A percentile compares a stretch with the other conserved stretches of the same genome.
phyloP scores from a whole-genome alignment of 805 yeast species.

The Starmerella tilneyi region DNA sequence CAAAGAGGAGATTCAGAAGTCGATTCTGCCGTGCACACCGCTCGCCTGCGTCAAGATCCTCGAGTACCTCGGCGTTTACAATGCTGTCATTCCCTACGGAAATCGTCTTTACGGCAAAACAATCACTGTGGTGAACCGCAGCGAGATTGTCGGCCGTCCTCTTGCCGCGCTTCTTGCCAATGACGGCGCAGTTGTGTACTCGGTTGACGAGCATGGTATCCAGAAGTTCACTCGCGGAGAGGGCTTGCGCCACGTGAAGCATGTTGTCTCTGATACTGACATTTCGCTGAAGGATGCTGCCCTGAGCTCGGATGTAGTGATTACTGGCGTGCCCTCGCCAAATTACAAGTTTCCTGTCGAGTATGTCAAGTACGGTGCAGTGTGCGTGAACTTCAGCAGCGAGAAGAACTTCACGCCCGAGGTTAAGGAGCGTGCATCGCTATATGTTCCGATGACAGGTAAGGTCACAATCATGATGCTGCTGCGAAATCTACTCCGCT shows the following conservation, averaged over 20 bases:
- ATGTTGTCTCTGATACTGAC: conserved; percentile 57
- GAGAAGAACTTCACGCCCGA: conserved; percentile 72
- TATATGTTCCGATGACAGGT: conserved; percentile 92
- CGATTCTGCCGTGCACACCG: conserved; percentile 93
- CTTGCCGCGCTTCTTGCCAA: conserved; percentile 90
- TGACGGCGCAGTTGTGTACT: conserved; percentile 93
- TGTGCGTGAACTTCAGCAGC: conserved; percentile 80
- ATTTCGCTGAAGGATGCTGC: conserved; percentile 54
- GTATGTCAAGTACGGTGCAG: conserved; percentile 74
- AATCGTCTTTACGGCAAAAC: conserved; percentile 90
- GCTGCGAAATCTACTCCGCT: conserved; percentile 73
- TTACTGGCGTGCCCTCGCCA: conserved; percentile 89
- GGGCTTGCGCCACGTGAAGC: conserved; percentile 69
- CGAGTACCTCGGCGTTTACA: conserved; percentile 83
- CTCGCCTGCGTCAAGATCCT: conserved; percentile 86
- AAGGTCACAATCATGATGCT: conserved; percentile 95
- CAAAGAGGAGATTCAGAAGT: conserved; percentile 51
- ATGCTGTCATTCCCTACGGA: conserved; percentile 70
- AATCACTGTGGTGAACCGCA: conserved; percentile 78
- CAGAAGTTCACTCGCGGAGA: conserved; percentile 93
- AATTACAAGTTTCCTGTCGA: conserved; percentile 78
- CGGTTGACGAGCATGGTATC: conserved; percentile 76
- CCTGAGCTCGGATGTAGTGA: conserved; percentile 72
- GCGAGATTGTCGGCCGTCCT: conserved; percentile 96
- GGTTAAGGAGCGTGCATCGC: conserved; percentile 74